A percentile compares a stretch with the other conserved stretches of the same genome.
Evolutionary conservation across 2,329 filamentous ascomycete species (phyloP).

Genomic region (Colletotrichum lini): DNA sequence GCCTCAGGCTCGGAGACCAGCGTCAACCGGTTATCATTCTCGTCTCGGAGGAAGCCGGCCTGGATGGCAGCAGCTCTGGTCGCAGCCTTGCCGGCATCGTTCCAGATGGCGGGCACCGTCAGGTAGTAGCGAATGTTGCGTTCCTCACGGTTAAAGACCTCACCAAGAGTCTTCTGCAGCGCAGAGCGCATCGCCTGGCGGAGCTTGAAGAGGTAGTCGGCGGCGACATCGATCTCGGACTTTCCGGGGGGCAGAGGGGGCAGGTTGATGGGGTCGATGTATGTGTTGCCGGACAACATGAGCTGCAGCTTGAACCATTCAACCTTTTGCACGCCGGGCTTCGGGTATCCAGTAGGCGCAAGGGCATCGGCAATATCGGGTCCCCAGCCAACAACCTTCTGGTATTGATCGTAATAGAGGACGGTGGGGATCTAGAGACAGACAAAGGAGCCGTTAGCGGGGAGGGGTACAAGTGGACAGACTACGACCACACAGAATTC

Average conservation of each 20-base stretch:
- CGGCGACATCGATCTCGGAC: constrained; percentile 99
- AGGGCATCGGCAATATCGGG: constrained; percentile 97
- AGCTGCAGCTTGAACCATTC: constrained; percentile 99
- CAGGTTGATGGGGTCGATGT: constrained; percentile 99
- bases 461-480: not conserved
- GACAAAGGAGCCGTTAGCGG: constrained; percentile 13
- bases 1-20: constrained; percentile 97
- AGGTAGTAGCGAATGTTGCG: constrained; percentile 98
- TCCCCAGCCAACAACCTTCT: constrained; percentile 99
- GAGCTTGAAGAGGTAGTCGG: constrained; percentile 98
- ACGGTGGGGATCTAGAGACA: constrained; percentile 90
- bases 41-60: constrained; percentile 94
- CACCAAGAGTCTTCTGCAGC: constrained; percentile 94
- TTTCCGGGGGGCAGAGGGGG: constrained; percentile 97
- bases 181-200: constrained; percentile 97
- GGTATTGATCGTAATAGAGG: constrained; percentile 99
- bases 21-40: constrained; percentile 96
- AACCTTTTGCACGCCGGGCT: constrained; percentile 97
- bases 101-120: constrained; percentile 99
- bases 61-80: constrained; percentile 96
- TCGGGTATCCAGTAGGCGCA: constrained; percentile 96
- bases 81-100: constrained; percentile 97
- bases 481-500: too few relatives aligned
- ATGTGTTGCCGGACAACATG: constrained; percentile 98
- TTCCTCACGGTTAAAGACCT: constrained; percentile 98